A percentile compares a stretch with the other conserved stretches of the same genome.
Evolutionary conservation across 2,329 filamentous ascomycete species (phyloP).

Genomic region (Tolypocladium tundrense): DNA sequence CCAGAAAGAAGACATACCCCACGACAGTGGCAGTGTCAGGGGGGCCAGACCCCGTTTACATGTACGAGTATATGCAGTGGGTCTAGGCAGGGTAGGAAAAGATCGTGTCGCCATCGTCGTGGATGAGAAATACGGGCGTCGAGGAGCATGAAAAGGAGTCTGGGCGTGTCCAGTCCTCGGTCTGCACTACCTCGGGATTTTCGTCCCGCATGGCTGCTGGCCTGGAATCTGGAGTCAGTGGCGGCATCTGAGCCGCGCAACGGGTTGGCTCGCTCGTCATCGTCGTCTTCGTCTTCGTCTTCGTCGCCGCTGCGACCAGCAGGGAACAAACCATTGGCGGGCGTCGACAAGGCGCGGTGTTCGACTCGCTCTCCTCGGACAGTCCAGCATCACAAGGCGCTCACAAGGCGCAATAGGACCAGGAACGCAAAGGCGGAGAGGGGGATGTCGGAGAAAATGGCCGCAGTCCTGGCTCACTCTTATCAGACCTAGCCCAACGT

Average conservation of each 20-base stretch:
- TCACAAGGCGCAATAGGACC: too few relatives aligned
- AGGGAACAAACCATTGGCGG: too few relatives aligned
- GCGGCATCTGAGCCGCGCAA: not conserved
- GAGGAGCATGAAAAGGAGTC: conserved; percentile 8
- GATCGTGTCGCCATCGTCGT: conserved; percentile 51
- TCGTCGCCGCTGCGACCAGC: too few relatives aligned
- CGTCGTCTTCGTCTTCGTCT: too few relatives aligned
- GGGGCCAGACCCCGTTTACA: too few relatives aligned
- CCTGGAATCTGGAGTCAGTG: not conserved
- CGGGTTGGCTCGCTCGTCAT: not conserved
- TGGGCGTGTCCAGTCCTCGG: conserved; percentile 18
- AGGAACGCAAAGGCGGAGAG: not conserved
- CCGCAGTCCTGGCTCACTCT: not conserved
- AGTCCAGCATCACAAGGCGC: too few relatives aligned
- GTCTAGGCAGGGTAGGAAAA: conserved; percentile 45
- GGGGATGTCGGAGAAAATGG: not conserved
- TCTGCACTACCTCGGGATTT: conserved; percentile 24
- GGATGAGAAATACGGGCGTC: conserved; percentile 44
- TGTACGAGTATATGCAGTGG: conserved; percentile 37
- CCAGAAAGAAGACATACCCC: too few relatives aligned
- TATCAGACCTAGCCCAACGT: not conserved
- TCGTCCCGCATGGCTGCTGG: conserved; percentile 5
- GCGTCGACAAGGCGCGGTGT: too few relatives aligned
- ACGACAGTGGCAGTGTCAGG: too few relatives aligned
- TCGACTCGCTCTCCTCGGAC: too few relatives aligned